Conservation (phyloP, 306 rosid species). For the Castanopsis chinensis region DNA sequence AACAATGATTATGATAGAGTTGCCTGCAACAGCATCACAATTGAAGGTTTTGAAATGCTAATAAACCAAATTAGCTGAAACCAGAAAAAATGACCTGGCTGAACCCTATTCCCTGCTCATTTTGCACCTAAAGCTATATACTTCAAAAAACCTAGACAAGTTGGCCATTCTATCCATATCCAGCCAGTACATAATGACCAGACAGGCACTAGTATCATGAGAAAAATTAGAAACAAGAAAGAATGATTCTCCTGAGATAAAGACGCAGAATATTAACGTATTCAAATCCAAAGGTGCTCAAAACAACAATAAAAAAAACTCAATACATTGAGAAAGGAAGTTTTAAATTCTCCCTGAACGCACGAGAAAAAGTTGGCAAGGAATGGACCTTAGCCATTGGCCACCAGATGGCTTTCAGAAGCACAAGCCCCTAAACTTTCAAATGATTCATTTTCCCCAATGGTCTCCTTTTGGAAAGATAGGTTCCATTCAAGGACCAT, state of each 20-base stretch:
- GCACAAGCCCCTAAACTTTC: background rate
- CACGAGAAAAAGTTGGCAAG: background rate
- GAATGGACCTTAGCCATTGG: background rate
- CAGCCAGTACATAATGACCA: background rate
- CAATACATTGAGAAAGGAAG: background rate
- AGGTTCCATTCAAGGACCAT: background rate
- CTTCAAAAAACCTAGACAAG: background rate
- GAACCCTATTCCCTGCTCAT: background rate
- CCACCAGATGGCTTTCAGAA: background rate
- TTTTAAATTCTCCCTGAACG: background rate
- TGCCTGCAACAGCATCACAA: background rate
- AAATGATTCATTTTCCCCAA: background rate
- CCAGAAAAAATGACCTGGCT: background rate
- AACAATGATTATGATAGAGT: background rate
- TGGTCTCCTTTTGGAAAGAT: background rate
- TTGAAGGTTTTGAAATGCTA: background rate
- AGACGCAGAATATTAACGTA: background rate
- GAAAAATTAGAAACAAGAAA: background rate
- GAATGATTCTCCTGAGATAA: background rate
- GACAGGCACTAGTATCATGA: background rate
- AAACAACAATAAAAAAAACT: background rate
- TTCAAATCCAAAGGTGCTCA: background rate
- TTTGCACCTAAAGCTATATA: background rate
- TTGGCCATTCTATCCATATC: background rate
- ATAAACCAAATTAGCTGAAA: background rate